A percentile compares a stretch with the other conserved stretches of the same genome.
These are phyloP conservation scores for Umbelopsis sp. DNA, from an alignment of 371 early-diverging fungal species.

Conservation along the genomic window DNA sequence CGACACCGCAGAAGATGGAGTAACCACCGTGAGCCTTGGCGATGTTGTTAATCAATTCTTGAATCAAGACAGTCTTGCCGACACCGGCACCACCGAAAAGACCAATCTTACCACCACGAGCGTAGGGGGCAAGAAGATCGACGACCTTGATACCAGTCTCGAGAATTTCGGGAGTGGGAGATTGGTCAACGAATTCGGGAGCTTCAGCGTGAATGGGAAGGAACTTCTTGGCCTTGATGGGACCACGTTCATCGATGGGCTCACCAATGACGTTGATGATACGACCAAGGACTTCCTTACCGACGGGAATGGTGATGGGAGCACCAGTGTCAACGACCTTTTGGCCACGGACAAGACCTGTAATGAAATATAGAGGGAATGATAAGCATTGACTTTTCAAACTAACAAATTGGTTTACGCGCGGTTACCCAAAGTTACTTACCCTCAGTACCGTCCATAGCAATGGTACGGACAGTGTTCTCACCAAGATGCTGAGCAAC, in stretches of 20 bases:
- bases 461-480: conserved; percentile 98
- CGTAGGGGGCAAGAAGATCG: conserved; percentile 95
- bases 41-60: conserved; percentile 97
- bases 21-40: conserved; percentile 98
- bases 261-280: conserved; percentile 99
- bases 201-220: conserved; percentile 91
- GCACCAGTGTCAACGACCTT: conserved; percentile 92
- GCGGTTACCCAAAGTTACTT: not conserved
- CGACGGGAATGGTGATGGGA: conserved; percentile 95
- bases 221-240: conserved; percentile 83
- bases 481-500: conserved; percentile 97
- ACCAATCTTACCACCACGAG: conserved; percentile 98
- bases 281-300: conserved; percentile 95
- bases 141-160: conserved; percentile 98
- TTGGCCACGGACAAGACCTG: conserved; percentile 97
- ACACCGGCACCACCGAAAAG: conserved; percentile 99
- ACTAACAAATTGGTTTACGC: not conserved
- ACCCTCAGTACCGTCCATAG: conserved; percentile 94
- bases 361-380: conserved; percentile 31
- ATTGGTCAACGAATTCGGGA: conserved; percentile 94
- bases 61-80: conserved; percentile 98
- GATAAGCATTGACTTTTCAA: conserved; percentile 1
- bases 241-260: conserved; percentile 97
- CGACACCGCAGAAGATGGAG: conserved; percentile 97
- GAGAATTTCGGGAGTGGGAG: conserved; percentile 90